Evolutionary conservation across 2,329 filamentous ascomycete species (phyloP).

Genomic region (Coniella lustricola): DNA sequence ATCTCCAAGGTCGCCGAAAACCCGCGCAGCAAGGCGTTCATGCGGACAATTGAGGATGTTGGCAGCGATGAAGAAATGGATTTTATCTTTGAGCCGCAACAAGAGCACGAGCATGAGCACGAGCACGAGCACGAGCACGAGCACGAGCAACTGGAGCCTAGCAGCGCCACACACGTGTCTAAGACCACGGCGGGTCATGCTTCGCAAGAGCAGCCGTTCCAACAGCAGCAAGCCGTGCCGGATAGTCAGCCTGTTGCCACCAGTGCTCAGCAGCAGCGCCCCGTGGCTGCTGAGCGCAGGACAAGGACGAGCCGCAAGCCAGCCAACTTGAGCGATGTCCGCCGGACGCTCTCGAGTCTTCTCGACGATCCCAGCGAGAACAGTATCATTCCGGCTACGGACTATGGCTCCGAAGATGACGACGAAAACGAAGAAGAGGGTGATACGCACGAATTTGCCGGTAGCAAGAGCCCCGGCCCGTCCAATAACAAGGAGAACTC

Average conservation of each 20-base stretch:
- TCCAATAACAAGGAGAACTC: conserved; percentile 45
- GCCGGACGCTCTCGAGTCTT: conserved; percentile 74
- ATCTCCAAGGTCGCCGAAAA: conserved; percentile 86
- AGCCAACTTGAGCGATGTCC: conserved; percentile 69
- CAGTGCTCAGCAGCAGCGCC: conserved; percentile 37
- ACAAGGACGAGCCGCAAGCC: conserved; percentile 60
- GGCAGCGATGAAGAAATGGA: conserved; percentile 71
- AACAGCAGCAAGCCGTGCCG: conserved; percentile 35
- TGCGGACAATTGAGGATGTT: conserved; percentile 80
- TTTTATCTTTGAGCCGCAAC: conserved; percentile 47
- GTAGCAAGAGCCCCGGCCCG: conserved; percentile 19
- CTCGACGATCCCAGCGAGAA: conserved; percentile 60
- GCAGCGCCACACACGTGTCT: conserved; percentile 23
- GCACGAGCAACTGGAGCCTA: conserved; percentile 20
- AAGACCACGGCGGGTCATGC: conserved; percentile 29
- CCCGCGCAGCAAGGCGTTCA: conserved; percentile 82
- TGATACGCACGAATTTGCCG: neutral
- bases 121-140: conserved; percentile 24
- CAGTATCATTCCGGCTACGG: conserved; percentile 41
- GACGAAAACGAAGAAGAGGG: conserved; percentile 44
- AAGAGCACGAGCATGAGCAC: conserved; percentile 27
- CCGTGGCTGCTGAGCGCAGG: conserved; percentile 51
- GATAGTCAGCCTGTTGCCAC: conserved; percentile 43
- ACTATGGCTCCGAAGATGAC: conserved; percentile 45
- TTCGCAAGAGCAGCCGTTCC: conserved; percentile 27